Evolutionary conservation across 441 rosid species (phyloP), one percentile per base, ranked within the genome.

Genomic region (Croton setiger): DNA sequence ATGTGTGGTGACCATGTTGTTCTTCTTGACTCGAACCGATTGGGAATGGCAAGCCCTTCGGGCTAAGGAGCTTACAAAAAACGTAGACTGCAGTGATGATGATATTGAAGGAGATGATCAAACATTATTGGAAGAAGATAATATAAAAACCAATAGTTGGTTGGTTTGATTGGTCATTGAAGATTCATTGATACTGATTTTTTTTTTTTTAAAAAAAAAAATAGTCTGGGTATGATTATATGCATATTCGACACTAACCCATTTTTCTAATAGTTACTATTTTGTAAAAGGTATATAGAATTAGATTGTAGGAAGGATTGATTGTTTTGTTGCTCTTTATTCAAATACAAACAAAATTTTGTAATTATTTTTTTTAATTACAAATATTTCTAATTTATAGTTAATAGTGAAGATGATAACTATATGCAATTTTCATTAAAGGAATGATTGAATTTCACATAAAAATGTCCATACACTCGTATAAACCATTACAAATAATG

Each of bases 1-100:
- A 7, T 93, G 97, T 53, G 73, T 81, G 9, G 71, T 86, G 55
- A 63, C 88, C 45, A 90, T 93, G 98, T 61, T 88, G 79, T n/a
- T 84, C 14, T 80, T 78, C 11, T 72, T 93, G 74, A 63, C 72
- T 69, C 66, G 74, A 23, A 93, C 97, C 20, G 81, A 93, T 71
- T 93, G 98, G 98, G 86, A 87, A 15, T 48, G 36, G 33, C 80
- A 93, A 72, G 94, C 92, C 36, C 58, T 54, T 21, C 76, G 90
- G 56, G 97, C 98, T 3, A 67, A 81, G 59, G 80, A 88, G 66
- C 85, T 92, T 64, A 90, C 80, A 11, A 63, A 70, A 76, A 77
- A 68, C 41, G 62, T 60, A 7, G 37, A 55, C 14, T 63, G 43
- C 59, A 43, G 75, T 14, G 65, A 58, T 47, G 76, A 71, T n/a